Evolutionary conservation across 1,284 basidiomycete species (phyloP), one percentile per base, ranked within the genome.

Genomic region (Trichosporon inkin): DNA sequence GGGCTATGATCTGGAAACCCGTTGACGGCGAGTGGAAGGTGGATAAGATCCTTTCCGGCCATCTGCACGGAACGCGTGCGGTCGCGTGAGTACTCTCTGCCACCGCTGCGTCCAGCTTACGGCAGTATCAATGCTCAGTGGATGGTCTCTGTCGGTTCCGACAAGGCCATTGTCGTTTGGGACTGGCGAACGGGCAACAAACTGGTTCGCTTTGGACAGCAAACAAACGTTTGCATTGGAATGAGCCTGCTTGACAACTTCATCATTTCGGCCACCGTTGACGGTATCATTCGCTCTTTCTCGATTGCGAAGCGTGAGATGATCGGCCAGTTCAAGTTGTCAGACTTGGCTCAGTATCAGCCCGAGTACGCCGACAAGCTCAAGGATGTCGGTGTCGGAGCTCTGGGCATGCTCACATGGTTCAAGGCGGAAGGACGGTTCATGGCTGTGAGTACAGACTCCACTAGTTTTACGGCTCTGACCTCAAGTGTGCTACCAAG

Each of bases 101-200:
- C 60, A 36, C 66, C 49, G 60, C 57, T 63, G 53, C 64, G 57
- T 62, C 59, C 61, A 56, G 66, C 52, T 44, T 70, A 60, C 64
- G 88, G 88, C 49, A 92, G 92, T 0, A 82, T 94, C 51, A 90
- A 89, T 6, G 85, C 86, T 2, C 86, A 85, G 70, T 89, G 90
- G 70, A 84, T 94, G 16, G 89, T 95, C 36, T 91, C 89, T 1
- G 92, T 91, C 0, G 92, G 92, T 19, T 89, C 89, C 1, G 88
- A 88, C 69, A 88, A 88, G 71, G 92, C 90, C 0, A 82, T 94
- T n/a, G 90, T 94, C 7, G 91, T 90, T 64, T 94, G 92, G 91
- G 79, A 80, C 60, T 80, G 77, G 78, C 54, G 71, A 22, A 75
- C 73, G 1, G 92, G 92, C 2, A 86, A 85, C 34, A 93, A 94